A percentile compares a stretch with the other conserved stretches of the same genome.
These are phyloP conservation scores for Tetraselmis chui DNA, from an alignment of 139 green algal species.

Conservation along the genomic window DNA sequence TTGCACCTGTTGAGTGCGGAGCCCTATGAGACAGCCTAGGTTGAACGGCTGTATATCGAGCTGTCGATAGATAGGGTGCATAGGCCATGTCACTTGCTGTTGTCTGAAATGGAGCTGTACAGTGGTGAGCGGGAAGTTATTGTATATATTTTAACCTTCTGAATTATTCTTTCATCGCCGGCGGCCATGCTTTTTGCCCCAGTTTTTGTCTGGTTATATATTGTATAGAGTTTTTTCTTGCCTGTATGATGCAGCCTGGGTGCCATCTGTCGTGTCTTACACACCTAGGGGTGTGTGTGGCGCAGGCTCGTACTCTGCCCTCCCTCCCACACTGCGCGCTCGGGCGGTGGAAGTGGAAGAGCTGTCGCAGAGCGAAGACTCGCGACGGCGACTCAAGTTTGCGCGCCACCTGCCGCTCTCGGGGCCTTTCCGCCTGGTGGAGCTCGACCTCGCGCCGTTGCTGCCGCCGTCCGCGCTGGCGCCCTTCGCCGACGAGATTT, in stretches of 20 bases:
- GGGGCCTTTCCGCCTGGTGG: conserved; percentile 38
- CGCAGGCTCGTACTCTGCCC: background rate
- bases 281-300: background rate
- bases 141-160: too few species aligned
- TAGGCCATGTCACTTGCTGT: too few species aligned
- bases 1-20: too few species aligned
- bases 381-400: conserved; percentile 42
- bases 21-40: too few species aligned
- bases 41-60: too few species aligned
- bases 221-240: background rate
- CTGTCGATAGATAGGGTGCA: too few species aligned
- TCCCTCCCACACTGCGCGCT: too few species aligned
- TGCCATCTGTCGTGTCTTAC: background rate
- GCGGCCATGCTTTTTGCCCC: too few species aligned
- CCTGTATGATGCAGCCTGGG: background rate
- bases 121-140: too few species aligned
- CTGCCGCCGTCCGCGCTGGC: conserved; percentile 49
- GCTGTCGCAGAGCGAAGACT: conserved; percentile 44
- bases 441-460: conserved; percentile 42
- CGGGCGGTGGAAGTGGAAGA: too few species aligned
- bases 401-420: conserved; percentile 61
- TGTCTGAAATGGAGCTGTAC: too few species aligned
- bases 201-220: background rate
- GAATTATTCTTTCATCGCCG: too few species aligned
- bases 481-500: conserved; percentile 61